phyloP scores from a whole-genome alignment of 2,329 filamentous ascomycete genomes.

The Mariannaea elegans region DNA sequence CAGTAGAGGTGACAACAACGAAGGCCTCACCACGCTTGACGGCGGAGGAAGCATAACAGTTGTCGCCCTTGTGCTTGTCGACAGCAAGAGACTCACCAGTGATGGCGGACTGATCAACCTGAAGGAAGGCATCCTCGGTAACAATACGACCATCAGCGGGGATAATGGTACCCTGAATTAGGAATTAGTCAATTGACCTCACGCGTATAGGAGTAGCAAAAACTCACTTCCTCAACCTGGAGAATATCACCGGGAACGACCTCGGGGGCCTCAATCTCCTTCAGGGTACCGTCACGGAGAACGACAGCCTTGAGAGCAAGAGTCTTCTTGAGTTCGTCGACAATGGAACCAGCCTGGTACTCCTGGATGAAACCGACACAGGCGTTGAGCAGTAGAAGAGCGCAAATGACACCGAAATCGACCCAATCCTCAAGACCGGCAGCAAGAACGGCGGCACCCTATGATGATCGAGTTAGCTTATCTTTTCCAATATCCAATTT shows the following conservation, averaged over 20 bases:
- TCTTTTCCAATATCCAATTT: conserved; percentile 20
- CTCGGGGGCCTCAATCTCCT: conserved; percentile 83
- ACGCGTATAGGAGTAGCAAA: too few relatives aligned
- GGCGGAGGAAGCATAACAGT: conserved; percentile 84
- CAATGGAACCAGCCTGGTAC: conserved; percentile 88
- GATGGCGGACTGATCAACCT: conserved; percentile 92
- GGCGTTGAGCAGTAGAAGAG: conserved; percentile 83
- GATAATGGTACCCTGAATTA: conserved; percentile 78
- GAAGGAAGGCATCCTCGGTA: conserved; percentile 83
- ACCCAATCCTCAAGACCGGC: conserved; percentile 90
- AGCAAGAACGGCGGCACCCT: conserved; percentile 81
- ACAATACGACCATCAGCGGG: conserved; percentile 88
- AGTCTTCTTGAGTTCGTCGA: conserved; percentile 91
- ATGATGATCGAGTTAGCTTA: conserved; percentile 38
- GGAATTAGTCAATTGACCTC: conserved; percentile 8
- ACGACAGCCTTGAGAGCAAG: conserved; percentile 88
- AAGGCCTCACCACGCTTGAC: conserved; percentile 92
- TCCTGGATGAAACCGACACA: conserved; percentile 88
- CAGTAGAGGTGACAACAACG: conserved; percentile 82
- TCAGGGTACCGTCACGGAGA: conserved; percentile 78
- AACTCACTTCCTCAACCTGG: conserved; percentile 75
- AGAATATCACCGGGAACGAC: conserved; percentile 92
- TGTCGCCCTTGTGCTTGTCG: conserved; percentile 84
- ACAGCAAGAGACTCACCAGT: conserved; percentile 92
- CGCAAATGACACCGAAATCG: conserved; percentile 92